phyloP scores from a whole-genome alignment of 345 rosid species.

The Lenwebbia sp. region DNA sequence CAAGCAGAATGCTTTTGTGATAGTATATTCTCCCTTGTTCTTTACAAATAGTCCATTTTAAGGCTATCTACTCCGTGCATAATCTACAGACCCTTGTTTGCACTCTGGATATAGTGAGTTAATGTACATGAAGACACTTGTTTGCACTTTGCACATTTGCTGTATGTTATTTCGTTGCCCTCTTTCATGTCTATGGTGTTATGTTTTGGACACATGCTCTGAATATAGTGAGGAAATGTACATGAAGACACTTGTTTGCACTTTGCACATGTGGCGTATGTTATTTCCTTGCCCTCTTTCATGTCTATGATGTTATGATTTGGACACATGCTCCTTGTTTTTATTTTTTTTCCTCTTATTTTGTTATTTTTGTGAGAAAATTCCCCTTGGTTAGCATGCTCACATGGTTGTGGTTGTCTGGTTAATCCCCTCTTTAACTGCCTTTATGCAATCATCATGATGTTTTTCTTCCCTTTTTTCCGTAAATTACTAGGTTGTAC shows the following conservation, averaged over 20 bases:
- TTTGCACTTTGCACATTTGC: neutral
- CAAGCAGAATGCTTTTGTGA: neutral
- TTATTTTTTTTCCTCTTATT: neutral
- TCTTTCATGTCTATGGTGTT: neutral
- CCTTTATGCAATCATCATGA: neutral
- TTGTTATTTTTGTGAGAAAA: neutral
- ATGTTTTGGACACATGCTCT: neutral
- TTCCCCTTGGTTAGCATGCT: neutral
- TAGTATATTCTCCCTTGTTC: neutral
- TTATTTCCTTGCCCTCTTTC: neutral
- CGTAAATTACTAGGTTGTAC: constrained; percentile 31
- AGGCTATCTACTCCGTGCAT: neutral
- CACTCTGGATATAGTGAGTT: neutral
- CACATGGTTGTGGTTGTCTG: neutral
- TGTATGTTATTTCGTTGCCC: neutral
- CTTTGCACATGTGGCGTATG: neutral
- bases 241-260: neutral
- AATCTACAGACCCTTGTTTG: neutral
- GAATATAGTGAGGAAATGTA: too few species aligned
- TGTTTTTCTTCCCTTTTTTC: neutral
- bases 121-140: neutral
- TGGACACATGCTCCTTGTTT: neutral
- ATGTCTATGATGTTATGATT: neutral
- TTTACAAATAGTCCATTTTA: neutral
- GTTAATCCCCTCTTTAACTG: neutral